A percentile compares a stretch with the other conserved stretches of the same genome.
Conservation (phyloP, 352 stramenopile species). For the Blastocystis sp. region DNA sequence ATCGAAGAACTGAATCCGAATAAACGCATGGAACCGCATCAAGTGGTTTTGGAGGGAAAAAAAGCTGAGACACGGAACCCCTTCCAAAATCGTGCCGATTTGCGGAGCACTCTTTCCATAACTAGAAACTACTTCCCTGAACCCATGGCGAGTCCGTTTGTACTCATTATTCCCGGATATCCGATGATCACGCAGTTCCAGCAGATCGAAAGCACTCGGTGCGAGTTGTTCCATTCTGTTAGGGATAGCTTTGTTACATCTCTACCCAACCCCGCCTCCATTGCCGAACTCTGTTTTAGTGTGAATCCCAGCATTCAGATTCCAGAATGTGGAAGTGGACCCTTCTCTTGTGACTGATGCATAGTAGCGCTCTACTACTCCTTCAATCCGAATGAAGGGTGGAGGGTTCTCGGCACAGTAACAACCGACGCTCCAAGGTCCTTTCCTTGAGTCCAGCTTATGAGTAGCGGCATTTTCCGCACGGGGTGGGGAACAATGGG, state of each 20-base stretch:
- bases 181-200: conserved; percentile 54
- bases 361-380: conserved; percentile 53
- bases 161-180: conserved; percentile 53
- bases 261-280: conserved; percentile 20
- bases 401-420: conserved; percentile 31
- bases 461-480: conserved; percentile 56
- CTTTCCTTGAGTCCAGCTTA: background rate
- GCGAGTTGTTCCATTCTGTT: background rate
- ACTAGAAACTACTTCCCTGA: too few relatives aligned
- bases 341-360: background rate
- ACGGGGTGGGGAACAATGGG: conserved; percentile 50
- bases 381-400: conserved; percentile 3
- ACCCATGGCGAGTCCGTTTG: conserved; percentile 22
- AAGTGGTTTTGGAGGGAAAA: background rate
- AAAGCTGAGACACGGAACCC: too few relatives aligned
- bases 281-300: conserved; percentile 52
- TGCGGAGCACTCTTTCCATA: too few relatives aligned
- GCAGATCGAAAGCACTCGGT: conserved; percentile 33
- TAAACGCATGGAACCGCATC: conserved; percentile 31
- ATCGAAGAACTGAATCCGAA: conserved; percentile 37
- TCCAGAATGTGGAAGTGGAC: conserved; percentile 40
- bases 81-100: too few relatives aligned
- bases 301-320: conserved; percentile 21
- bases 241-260: conserved; percentile 36
- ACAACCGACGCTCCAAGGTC: conserved; percentile 35